Evolutionary conservation across 352 stramenopile species (phyloP), one percentile per base, ranked within the genome.

Genomic region (Sclerospora graminicola): DNA sequence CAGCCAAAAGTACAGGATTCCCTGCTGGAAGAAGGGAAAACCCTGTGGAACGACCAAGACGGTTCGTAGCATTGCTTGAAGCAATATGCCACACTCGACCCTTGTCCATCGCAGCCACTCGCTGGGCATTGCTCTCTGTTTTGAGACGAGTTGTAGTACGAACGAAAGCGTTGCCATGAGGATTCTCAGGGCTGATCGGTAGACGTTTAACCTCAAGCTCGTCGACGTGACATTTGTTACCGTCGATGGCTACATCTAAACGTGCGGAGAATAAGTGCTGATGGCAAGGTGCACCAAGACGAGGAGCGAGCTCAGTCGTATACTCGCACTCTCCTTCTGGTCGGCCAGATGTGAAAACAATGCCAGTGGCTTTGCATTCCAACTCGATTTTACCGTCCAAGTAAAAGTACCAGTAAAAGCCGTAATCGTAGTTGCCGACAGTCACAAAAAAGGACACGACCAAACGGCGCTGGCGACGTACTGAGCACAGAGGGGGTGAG

Each of bases 341-440:
- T 0, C 63, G 57, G n/a, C 78, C 66, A 14, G 84, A 90, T 0
- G 80, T 91, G 36, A 79, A 91, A 11, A 92, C 63, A 29, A 89
- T 73, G 24, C 80, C 80, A 4, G 73, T 89, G 14, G 87, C 60
- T 51, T 85, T 81, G 54, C 82, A 84, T 45, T 91, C 77, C 18
- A 88, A 72, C 46, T 91, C 73, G 48, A 92, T 84, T 26, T 52
- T 68, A 28, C 53, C 53, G 27, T 62, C 53, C 26, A 62, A 34
- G 42, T 62, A 62, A 19, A 62, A 62, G 53, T 62, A 62, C 53
- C 53, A 62, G 36, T 62, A 62, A 23, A 62, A 88, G 8, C 81
- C 56, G 51, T 89, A 91, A 51, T 91, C 80, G 48, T 91, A 91
- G 57, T 91, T 92, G 39, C 78, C 82, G 24, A 92, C 81, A 4